Base-by-base conservation (phyloP, 2,329 filamentous ascomycete genomes). In the Parafenestella ontariensis region DNA sequence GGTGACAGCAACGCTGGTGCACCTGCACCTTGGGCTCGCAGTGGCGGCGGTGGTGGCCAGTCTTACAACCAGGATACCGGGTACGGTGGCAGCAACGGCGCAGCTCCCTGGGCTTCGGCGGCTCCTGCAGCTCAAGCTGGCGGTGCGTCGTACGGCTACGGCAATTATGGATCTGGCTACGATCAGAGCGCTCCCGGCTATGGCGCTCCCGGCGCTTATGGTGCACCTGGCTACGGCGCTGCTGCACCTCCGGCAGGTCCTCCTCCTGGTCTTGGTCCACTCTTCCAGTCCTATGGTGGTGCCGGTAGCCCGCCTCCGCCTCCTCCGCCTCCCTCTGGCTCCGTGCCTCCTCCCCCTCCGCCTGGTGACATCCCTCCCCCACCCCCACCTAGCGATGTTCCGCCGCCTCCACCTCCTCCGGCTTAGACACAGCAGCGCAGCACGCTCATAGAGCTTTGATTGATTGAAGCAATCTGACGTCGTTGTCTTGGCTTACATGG, bases 251-350 rank as follows among this genome's bases (percentile, higher is more conserved):
- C 66, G 82, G 52, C 68, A 79, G 56, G 78, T 39, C 82, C 72
- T 51, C 72, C 73, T 46, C 73, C 83, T 56, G 85, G 85, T 36
- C 79, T 89, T 56, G 87, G 84, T 69, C 84, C 86, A 42, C 79
- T 91, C 54, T 87, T 89, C 66, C 86, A 89, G 74, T 87, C 88
- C 67, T 90, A 86, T 58, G 80, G 84, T 34, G 78, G 78, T 59
- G 80, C 75, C 55, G 77, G 76, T 39, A 78, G 81, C 52, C 84
- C 85, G 39, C 87, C 87, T 23, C 85, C 87, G 1, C 84, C 86
- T n/a, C 83, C 85, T 9, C 83, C 85, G 37, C 86, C 87, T 23
- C 85, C 87, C 1, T 83, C 86, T 43, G 77, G 75, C 17, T 77
- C 80, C 43, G 84, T 84, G 39, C 87, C 87, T 33, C 85, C 87